A percentile compares a stretch with the other conserved stretches of the same genome.
Conservation (phyloP, 1,284 basidiomycete species). For the Coniferiporia weirii region DNA sequence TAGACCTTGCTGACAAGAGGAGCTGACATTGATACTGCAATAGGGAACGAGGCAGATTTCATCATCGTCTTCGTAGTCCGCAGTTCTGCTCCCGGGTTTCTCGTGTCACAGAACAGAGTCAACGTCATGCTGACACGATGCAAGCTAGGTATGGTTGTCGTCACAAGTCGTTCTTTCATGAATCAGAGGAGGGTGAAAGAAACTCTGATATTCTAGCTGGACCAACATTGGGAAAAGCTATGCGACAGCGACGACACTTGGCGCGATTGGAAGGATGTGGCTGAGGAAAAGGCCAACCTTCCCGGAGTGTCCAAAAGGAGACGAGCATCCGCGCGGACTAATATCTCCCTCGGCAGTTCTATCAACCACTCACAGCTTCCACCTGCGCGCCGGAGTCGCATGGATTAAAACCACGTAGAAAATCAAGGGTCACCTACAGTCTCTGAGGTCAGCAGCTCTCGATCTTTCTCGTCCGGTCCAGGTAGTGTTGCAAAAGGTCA, state of each 20-base stretch:
- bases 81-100: conserved; percentile 37
- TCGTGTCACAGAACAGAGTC: conserved; percentile 33
- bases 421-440: no score
- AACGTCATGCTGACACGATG: conserved; percentile 47
- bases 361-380: background rate
- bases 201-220: conserved; percentile 33
- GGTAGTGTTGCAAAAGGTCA: no score
- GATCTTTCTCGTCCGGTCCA: no score
- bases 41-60: conserved; percentile 41
- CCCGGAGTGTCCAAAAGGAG: conserved; percentile 3
- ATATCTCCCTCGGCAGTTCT: background rate
- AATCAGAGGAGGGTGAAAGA: conserved; percentile 20
- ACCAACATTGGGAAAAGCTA: conserved; percentile 21
- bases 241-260: conserved; percentile 18
- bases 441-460: no score
- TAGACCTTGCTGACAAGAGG: no score
- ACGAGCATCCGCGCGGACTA: background rate
- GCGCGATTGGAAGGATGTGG: conserved; percentile 23
- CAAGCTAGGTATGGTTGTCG: conserved; percentile 37
- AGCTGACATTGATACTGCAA: background rate
- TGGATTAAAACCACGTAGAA: no score
- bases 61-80: conserved; percentile 42
- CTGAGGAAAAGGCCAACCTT: conserved; percentile 12
- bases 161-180: conserved; percentile 35
- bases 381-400: background rate